These are phyloP conservation scores for Pisolithus thermaeus DNA, from an alignment of 1,284 basidiomycete genomes.

Conservation along the genomic window DNA sequence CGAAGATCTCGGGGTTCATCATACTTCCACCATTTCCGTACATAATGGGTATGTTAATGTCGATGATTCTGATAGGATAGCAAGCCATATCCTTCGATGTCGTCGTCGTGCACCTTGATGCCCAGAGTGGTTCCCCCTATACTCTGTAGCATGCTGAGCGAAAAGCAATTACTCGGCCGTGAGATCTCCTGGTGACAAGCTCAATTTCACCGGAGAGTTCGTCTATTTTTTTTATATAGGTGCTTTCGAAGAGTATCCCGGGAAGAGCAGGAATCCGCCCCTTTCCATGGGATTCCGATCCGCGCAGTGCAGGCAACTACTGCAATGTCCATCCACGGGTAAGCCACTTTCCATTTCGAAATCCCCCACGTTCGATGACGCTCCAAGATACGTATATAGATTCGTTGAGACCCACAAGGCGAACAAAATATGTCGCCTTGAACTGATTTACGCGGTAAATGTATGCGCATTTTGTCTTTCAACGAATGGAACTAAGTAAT, in stretches of 20 bases:
- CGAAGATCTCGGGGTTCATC: slow-evolving; percentile 15
- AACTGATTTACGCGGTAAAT: too few species aligned
- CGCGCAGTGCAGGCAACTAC: slow-evolving; percentile 18
- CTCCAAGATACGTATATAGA: slow-evolving; percentile 8
- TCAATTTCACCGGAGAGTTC: slow-evolving; percentile 6
- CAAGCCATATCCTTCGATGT: slow-evolving; percentile 17
- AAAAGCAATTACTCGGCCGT: slow-evolving; percentile 7
- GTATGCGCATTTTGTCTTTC: not conserved
- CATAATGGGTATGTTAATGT: slow-evolving; percentile 18
- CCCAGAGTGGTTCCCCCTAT: slow-evolving; percentile 19
- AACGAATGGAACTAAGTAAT: not conserved
- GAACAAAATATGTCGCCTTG: too few species aligned
- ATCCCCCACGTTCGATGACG: not conserved
- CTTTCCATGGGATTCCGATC: slow-evolving; percentile 15
- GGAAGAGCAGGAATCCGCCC: slow-evolving; percentile 7
- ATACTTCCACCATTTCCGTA: slow-evolving; percentile 20
- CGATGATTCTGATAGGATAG: slow-evolving; percentile 18
- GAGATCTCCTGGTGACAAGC: slow-evolving; percentile 9
- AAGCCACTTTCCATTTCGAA: slow-evolving; percentile 13
- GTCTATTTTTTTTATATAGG: slow-evolving; percentile 15
- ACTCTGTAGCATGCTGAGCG: slow-evolving; percentile 8
- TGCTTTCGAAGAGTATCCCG: not conserved
- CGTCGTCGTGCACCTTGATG: slow-evolving; percentile 14
- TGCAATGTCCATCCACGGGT: slow-evolving; percentile 12
- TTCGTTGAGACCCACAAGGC: too few species aligned